These are phyloP conservation scores for Cystobasidium ongulense DNA, from an alignment of 768 basidiomycete genomes.

Conservation along the genomic window DNA sequence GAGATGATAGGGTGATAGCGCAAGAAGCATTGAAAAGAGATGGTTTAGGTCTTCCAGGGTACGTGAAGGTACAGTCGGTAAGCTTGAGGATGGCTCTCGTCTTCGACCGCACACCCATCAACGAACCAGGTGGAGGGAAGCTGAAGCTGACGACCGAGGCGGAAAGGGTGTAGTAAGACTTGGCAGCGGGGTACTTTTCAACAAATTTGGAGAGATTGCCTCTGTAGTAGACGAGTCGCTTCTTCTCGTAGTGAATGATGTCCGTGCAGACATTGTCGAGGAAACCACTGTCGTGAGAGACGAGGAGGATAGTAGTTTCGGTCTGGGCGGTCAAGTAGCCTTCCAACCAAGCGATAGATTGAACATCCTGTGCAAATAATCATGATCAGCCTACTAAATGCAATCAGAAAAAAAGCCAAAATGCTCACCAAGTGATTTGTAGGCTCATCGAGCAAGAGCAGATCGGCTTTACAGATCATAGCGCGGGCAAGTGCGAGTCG, in stretches of 20 bases:
- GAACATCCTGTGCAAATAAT: constrained; percentile 44
- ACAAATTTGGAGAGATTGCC: constrained; percentile 89
- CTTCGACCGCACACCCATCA: constrained; percentile 94
- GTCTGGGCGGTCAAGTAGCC: constrained; percentile 71
- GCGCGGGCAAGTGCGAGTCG: constrained; percentile 88
- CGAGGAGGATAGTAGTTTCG: constrained; percentile 79
- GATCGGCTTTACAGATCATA: constrained; percentile 80
- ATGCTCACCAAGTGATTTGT: constrained; percentile 66
- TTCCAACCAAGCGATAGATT: constrained; percentile 86
- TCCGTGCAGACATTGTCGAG: constrained; percentile 91
- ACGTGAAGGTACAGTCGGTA: constrained; percentile 82
- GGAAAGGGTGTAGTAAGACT: constrained; percentile 90
- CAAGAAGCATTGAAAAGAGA: constrained; percentile 82
- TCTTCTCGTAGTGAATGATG: constrained; percentile 91
- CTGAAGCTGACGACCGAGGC: constrained; percentile 89
- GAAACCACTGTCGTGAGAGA: constrained; percentile 97
- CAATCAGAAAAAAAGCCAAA: constrained; percentile 43
- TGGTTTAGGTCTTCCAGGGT: constrained; percentile 71
- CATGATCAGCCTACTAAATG: constrained; percentile 30
- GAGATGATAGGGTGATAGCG: constrained; percentile 88
- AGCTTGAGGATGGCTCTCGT: constrained; percentile 93
- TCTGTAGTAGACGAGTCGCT: constrained; percentile 91
- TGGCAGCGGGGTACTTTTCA: constrained; percentile 79
- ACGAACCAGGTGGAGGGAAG: constrained; percentile 88
- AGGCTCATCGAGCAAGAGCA: constrained; percentile 62